Conservation (phyloP, 2,329 filamentous ascomycete genomes). For the Knufia fluminis region DNA sequence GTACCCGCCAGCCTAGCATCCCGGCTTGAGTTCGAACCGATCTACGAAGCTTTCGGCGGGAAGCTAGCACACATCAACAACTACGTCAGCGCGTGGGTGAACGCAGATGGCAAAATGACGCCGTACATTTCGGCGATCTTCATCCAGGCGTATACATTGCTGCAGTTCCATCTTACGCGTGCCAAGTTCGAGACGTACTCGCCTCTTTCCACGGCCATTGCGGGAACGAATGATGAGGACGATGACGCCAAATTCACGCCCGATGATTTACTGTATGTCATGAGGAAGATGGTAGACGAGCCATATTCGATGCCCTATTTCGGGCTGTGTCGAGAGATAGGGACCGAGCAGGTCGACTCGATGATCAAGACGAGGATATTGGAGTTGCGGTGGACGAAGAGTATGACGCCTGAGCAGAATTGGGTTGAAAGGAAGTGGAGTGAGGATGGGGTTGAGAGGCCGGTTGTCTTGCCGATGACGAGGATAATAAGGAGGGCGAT, state of each 20-base stretch:
- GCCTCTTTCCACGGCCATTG: constrained; percentile 4
- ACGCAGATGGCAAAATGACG: constrained; percentile 7
- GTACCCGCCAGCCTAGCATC: constrained; percentile 3
- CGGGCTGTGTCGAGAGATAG: constrained; percentile 6
- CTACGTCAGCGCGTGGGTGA: constrained; percentile 5
- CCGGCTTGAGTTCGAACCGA: constrained; percentile 4
- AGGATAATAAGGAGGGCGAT: constrained; percentile 7
- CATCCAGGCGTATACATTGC: constrained; percentile 9
- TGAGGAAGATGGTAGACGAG: constrained; percentile 2
- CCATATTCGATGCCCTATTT: constrained; percentile 9
- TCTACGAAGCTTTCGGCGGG: constrained; percentile 7
- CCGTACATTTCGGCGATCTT: constrained; percentile 8
- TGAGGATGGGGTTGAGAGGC: constrained; percentile 8
- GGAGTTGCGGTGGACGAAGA: constrained; percentile 9
- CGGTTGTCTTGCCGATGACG: constrained; percentile 8
- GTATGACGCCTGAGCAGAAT: constrained; percentile 7
- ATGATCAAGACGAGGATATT: constrained; percentile 8
- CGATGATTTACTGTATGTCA: constrained; percentile 1
- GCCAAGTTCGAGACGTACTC: constrained; percentile 4
- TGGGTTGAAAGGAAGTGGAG: constrained; percentile 8
- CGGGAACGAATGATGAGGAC: constrained; percentile 1
- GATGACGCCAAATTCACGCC: constrained; percentile 4
- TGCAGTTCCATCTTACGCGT: constrained; percentile 10
- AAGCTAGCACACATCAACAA: constrained; percentile 6
- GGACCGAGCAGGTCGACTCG: constrained; percentile 8